A percentile compares a stretch with the other conserved stretches of the same genome.
These are phyloP conservation scores for Kwoniella mangroviensis DNA, from an alignment of 768 basidiomycete species.

Conservation along the genomic window DNA sequence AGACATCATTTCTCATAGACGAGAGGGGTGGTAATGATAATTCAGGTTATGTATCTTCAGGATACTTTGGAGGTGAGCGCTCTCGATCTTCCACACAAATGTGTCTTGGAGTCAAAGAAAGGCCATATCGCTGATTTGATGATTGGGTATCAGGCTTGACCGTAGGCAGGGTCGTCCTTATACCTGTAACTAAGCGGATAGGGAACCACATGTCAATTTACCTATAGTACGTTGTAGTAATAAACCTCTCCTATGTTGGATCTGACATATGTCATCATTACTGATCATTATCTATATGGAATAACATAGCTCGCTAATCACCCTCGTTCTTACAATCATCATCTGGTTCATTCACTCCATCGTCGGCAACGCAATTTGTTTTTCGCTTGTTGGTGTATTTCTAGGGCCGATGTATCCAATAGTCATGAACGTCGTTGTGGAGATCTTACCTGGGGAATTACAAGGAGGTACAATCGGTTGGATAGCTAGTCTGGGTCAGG, in stretches of 20 bases:
- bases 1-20: constrained; percentile 48
- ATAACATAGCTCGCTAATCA: constrained; percentile 29
- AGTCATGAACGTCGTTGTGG: constrained; percentile 62
- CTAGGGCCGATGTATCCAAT: constrained; percentile 79
- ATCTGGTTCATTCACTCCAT: constrained; percentile 73
- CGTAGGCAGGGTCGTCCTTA: constrained; percentile 63
- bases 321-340: constrained; percentile 65
- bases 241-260: background rate
- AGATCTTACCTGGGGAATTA: constrained; percentile 73
- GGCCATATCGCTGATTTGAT: background rate
- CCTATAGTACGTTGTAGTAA: constrained; percentile 51
- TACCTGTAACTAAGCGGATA: constrained; percentile 62
- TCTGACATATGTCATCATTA: background rate
- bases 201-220: constrained; percentile 58
- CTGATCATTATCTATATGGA: background rate
- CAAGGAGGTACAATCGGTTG: constrained; percentile 64
- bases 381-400: constrained; percentile 69
- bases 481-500: constrained; percentile 56
- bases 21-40: constrained; percentile 44
- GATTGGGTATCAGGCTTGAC: constrained; percentile 56
- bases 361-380: constrained; percentile 68
- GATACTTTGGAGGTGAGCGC: constrained; percentile 56
- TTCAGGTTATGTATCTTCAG: constrained; percentile 56
- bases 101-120: background rate
- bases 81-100: background rate